These are phyloP conservation scores for Sugiyamaella paludigena DNA, from an alignment of 1,139 yeast species.

Conservation along the genomic window DNA sequence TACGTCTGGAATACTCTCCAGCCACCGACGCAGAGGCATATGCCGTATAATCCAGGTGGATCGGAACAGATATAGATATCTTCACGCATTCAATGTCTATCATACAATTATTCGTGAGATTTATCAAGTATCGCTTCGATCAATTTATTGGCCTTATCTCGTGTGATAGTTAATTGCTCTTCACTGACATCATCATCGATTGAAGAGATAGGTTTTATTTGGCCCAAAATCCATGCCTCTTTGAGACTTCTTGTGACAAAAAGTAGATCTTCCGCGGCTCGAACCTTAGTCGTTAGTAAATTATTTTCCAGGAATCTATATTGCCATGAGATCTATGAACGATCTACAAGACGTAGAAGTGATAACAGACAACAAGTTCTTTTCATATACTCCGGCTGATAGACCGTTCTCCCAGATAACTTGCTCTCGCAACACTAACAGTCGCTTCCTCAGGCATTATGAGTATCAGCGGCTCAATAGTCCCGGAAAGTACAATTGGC, in stretches of 20 bases:
- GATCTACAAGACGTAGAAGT: background rate
- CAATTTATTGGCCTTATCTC: slow-evolving; percentile 24
- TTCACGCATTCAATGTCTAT: too few relatives aligned
- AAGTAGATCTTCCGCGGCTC: slow-evolving; percentile 41
- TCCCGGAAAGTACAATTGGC: too few relatives aligned
- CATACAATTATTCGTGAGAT: background rate
- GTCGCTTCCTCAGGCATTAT: too few relatives aligned
- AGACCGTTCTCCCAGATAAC: too few relatives aligned
- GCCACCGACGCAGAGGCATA: too few relatives aligned
- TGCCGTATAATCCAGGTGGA: too few relatives aligned
- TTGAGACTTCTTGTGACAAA: slow-evolving; percentile 41
- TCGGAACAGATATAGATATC: too few relatives aligned
- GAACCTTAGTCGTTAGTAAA: slow-evolving; percentile 24
- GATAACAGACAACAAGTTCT: background rate
- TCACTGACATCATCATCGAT: slow-evolving; percentile 20
- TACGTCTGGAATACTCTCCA: too few relatives aligned
- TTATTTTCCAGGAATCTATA: background rate
- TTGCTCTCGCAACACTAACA: too few relatives aligned
- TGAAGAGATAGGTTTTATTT: slow-evolving; percentile 32
- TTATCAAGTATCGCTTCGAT: slow-evolving; percentile 29
- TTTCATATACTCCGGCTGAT: too few relatives aligned
- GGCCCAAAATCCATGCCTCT: slow-evolving; percentile 45
- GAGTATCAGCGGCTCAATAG: too few relatives aligned
- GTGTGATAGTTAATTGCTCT: slow-evolving; percentile 15
- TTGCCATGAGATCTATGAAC: background rate